These are phyloP conservation scores for Neofusicoccum cordaticola DNA, from an alignment of 2,329 filamentous ascomycete genomes.

Conservation along the genomic window DNA sequence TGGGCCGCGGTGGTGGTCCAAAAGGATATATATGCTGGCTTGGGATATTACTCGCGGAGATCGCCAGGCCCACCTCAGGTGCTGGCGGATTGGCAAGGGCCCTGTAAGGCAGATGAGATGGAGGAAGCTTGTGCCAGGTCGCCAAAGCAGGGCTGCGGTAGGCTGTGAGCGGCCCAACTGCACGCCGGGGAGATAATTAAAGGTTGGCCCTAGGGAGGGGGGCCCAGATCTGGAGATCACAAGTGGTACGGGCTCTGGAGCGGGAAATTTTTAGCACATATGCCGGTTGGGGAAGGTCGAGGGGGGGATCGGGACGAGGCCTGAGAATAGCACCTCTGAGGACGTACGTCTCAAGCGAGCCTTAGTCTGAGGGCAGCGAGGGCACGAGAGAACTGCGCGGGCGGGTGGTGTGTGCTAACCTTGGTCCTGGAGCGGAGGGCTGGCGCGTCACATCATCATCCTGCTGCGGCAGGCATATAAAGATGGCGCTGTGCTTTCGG, in stretches of 20 bases:
- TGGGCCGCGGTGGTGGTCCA: conserved; percentile 16
- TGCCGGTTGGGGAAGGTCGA: conserved; percentile 8
- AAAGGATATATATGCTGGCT: conserved; percentile 16
- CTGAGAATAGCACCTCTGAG: conserved; percentile 3
- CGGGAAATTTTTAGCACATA: conserved; percentile 12
- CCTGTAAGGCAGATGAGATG: conserved; percentile 16
- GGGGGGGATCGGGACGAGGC: conserved; percentile 11
- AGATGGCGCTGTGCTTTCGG: conserved; percentile 13
- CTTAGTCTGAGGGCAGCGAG: conserved; percentile 9
- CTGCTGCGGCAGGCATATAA: conserved; percentile 17
- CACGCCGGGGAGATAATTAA: conserved; percentile 14
- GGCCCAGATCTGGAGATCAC: conserved; percentile 13
- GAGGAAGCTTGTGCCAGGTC: conserved; percentile 15
- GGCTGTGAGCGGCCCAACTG: conserved; percentile 15
- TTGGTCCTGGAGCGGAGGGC: conserved; percentile 13
- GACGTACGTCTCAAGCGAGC: conserved; percentile 7
- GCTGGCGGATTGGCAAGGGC: conserved; percentile 12
- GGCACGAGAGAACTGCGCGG: not conserved
- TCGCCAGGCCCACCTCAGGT: conserved; percentile 16
- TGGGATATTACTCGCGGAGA: conserved; percentile 16
- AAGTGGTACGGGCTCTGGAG: conserved; percentile 9
- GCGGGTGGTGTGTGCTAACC: conserved; percentile 11
- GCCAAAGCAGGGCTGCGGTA: conserved; percentile 14
- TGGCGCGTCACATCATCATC: conserved; percentile 18
- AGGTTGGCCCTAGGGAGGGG: conserved; percentile 8